Conservation (phyloP, 177 flowering plant genomes). For the Tripterygium wilfordii region DNA sequence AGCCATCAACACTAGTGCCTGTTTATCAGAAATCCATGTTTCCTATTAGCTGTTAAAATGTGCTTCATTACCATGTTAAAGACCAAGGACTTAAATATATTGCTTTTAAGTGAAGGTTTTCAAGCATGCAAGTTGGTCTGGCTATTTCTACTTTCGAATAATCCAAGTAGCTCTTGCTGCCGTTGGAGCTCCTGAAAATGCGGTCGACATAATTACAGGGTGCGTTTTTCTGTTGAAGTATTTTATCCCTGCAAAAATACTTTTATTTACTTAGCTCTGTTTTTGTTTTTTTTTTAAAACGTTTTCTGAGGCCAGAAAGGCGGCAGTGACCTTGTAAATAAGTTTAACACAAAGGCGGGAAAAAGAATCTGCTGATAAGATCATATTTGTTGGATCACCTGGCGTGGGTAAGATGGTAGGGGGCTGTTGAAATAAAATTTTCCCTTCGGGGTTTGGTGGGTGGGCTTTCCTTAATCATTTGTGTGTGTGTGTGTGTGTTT, state of each 20-base stretch:
- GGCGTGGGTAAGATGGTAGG: constrained; percentile 90
- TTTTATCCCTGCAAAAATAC: not conserved
- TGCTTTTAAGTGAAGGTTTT: constrained; percentile 62
- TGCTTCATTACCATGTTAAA: too few relatives aligned
- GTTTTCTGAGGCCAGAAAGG: constrained; percentile 97
- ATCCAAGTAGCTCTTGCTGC: constrained; percentile 95
- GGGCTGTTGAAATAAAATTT: too few relatives aligned
- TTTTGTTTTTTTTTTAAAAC: constrained; percentile 32
- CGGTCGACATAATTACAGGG: constrained; percentile 97
- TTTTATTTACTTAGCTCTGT: not conserved
- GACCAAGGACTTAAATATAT: too few relatives aligned
- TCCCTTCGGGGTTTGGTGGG: too few relatives aligned
- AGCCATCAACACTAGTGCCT: too few relatives aligned
- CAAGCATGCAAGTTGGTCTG: constrained; percentile 99
- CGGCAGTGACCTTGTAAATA: constrained; percentile 82
- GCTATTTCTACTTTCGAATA: constrained; percentile 81
- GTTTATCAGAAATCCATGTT: too few relatives aligned
- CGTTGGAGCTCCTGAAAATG: constrained; percentile 92
- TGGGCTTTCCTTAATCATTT: too few relatives aligned
- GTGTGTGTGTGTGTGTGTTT: too few relatives aligned
- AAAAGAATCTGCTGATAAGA: constrained; percentile 94
- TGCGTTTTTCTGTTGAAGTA: constrained; percentile 19
- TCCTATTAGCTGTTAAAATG: too few relatives aligned
- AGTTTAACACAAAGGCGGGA: too few relatives aligned
- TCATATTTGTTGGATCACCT: constrained; percentile 97